Evolutionary conservation across 106 monocot species (phyloP), one percentile per base, ranked within the genome.

Genomic region (Allium sativum): DNA sequence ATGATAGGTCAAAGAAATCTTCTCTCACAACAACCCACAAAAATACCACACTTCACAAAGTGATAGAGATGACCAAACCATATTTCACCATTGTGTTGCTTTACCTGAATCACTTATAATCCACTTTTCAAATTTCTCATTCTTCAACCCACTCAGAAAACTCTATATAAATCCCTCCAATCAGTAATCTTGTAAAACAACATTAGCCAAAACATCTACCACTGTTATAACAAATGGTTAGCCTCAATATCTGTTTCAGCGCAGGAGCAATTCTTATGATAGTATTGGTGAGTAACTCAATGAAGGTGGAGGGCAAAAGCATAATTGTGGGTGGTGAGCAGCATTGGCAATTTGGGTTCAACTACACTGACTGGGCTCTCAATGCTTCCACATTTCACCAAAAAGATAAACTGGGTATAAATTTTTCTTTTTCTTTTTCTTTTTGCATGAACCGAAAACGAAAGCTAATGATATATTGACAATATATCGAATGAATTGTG

Each of bases 281-380:
- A 16, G 44, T 66, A 42, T 18, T 41, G 13, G 41, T 40, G 51
- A 58, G 16, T 45, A 4, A n/a, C 15, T 21, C 11, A 6, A 8
- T 1, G 4, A 42, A 19, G 31, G 10, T 52, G 20, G 22, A 58
- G 40, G 60, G 53, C 9, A 51, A 54, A 9, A 64, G 48, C 22
- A 65, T 78, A 13, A 44, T 68, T 4, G 79, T 79, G 6, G 79
- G 79, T 22, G 79, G 45, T 40, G 40, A 69, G 7, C 65, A 74
- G 42, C 69, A 74, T 45, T 79, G 79, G 79, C 42, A 18, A 3
- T 79, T 79, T 22, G 79, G 74, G 10, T 74, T 74, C 70, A 74
- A 79, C 43, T 79, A 74, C 70, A 59, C 73, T 1, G 79, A 74
- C 42, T 74, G 79, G 79, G 74, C 79, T 53, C 57, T 67, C 43